Conservation (phyloP, 108 stramenopile genomes). For the Mayamaea pseudoterrestris region DNA sequence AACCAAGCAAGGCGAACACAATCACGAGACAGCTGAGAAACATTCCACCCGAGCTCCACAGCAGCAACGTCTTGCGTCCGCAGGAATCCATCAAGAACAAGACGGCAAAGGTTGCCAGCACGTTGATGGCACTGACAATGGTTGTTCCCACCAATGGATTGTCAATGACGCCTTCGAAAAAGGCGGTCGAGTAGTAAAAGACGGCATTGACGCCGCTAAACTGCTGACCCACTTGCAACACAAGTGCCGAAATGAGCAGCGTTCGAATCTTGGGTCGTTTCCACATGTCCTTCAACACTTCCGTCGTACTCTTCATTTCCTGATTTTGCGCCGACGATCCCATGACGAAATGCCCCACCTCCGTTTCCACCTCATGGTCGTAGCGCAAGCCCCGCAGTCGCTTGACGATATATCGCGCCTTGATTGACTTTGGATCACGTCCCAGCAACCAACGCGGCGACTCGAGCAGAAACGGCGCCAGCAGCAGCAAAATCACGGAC, state of each 20-base stretch:
- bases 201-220: conserved; percentile 97
- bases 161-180: conserved; percentile 86
- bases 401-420: conserved; percentile 84
- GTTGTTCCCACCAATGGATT: conserved; percentile 85
- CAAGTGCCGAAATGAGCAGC: conserved; percentile 53
- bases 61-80: conserved; percentile 75
- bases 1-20: conserved; percentile 43
- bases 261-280: conserved; percentile 51
- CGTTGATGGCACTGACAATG: conserved; percentile 86
- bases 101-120: conserved; percentile 86
- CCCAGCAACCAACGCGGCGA: conserved; percentile 81
- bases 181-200: conserved; percentile 95
- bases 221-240: conserved; percentile 89
- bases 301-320: conserved; percentile 19
- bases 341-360: conserved; percentile 81
- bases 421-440: conserved; percentile 58
- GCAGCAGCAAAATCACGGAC: conserved; percentile 62
- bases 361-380: conserved; percentile 88
- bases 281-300: conserved; percentile 56
- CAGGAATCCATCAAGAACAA: conserved; percentile 85
- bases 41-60: conserved; percentile 80
- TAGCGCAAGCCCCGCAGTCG: conserved; percentile 80
- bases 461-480: conserved; percentile 79
- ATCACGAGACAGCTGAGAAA: conserved; percentile 60
- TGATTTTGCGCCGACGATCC: conserved; percentile 48